phyloP scores from a whole-genome alignment of 192 early-diverging fungal species.

The Coemansia sp. region DNA sequence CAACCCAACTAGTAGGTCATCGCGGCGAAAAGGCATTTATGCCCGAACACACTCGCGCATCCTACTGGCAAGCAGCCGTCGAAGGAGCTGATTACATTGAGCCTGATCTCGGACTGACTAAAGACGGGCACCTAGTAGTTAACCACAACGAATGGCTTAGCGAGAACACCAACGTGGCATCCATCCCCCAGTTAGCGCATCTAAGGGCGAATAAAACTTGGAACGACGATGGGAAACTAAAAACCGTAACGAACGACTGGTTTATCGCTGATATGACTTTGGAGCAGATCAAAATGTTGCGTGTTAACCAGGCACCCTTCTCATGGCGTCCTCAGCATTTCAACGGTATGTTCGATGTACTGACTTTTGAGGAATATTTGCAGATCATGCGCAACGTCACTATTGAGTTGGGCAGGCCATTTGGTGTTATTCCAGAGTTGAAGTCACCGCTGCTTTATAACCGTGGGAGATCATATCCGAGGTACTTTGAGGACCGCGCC shows the following conservation, averaged over 20 bases:
- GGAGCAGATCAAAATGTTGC: slow-evolving; percentile 34
- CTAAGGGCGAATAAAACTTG: slow-evolving; percentile 40
- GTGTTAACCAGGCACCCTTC: slow-evolving; percentile 38
- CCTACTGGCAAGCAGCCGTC: slow-evolving; percentile 57
- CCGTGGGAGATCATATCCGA: slow-evolving; percentile 21
- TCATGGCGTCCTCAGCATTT: slow-evolving; percentile 49
- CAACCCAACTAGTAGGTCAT: slow-evolving; percentile 43
- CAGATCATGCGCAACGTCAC: slow-evolving; percentile 46
- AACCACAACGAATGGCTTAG: slow-evolving; percentile 59
- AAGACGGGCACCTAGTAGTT: slow-evolving; percentile 55
- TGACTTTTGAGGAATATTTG: slow-evolving; percentile 57
- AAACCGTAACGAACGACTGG: slow-evolving; percentile 42
- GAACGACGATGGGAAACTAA: slow-evolving; percentile 12
- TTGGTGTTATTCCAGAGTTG: slow-evolving; percentile 54
- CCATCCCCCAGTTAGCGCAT: slow-evolving; percentile 30
- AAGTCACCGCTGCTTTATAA: slow-evolving; percentile 57
- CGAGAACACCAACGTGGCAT: slow-evolving; percentile 38
- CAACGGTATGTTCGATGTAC: slow-evolving; percentile 41
- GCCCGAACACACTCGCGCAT: slow-evolving; percentile 53
- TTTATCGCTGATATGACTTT: slow-evolving; percentile 55
- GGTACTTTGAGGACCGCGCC: slow-evolving; percentile 57
- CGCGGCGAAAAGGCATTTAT: slow-evolving; percentile 60
- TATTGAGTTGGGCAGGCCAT: slow-evolving; percentile 29
- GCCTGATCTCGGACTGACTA: slow-evolving; percentile 51
- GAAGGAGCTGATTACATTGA: slow-evolving; percentile 56